Base-by-base conservation (phyloP, 2,329 filamentous ascomycete genomes). In the Chaetomium strumarium region DNA sequence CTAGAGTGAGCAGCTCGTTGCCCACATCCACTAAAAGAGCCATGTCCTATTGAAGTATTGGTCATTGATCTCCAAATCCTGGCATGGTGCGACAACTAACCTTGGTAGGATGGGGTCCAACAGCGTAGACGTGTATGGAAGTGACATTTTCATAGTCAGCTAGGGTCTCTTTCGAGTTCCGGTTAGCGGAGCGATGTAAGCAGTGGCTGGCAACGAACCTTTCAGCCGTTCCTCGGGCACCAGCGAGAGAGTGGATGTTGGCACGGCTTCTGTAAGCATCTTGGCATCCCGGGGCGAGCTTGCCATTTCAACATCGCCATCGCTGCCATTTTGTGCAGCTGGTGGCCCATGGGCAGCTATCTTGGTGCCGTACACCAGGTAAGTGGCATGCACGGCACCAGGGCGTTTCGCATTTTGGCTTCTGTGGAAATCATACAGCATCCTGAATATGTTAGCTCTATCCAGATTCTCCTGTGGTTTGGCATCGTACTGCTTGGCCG, bases 371-470 rank as follows among this genome's bases (percentile, higher is more conserved):
- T 84, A 86, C 42, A 99, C 67, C 45, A 96, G 74, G 70, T 96
- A 99, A n/a, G 90, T 96, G 41, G 92, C 93, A 71, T 95, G 82
- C n/a, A 96, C 75, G 24, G 83, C 85, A 19, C 82, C 79, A 0
- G 86, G 77, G 55, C 83, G 86, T 68, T 86, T 88, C 50, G 74
- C 76, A 68, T 90, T 95, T 66, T 95, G 87, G 52, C 77, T 80
- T 57, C 78, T 76, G 67, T 96, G 82, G 61, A 95, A 97, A 31
- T 95, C 88, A 69, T 82, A 95, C 14, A 91, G 81, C 80, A 93
- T 95, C 68, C 86, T 95, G 48, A 16, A 36, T 33, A 2, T 17
- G 47, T 64, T 11, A 58, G 53, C 20, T 29, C 1, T 19, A 19
- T 8, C 16, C 2, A n/a, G n/a, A 13, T n/a, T 30, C 13, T 5